These are phyloP conservation scores for Melaleuca alternifolia DNA, from an alignment of 345 rosid species.

Conservation along the genomic window DNA sequence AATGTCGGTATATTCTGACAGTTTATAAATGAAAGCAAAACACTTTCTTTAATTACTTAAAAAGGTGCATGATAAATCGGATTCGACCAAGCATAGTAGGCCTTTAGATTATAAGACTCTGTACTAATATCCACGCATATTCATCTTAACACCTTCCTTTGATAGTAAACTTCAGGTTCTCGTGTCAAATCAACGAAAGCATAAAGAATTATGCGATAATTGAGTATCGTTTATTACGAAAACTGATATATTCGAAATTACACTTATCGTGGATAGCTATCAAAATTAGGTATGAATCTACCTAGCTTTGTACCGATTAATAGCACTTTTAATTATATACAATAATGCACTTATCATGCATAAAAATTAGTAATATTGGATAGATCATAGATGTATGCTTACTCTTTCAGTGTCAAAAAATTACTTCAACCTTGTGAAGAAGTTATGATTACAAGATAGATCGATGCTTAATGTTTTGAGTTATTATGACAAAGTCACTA, in stretches of 20 bases:
- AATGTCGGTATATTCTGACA: not conserved
- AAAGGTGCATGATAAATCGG: not conserved
- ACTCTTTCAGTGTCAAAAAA: not conserved
- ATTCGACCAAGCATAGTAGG: not conserved
- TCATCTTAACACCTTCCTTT: not conserved
- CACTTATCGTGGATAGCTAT: not conserved
- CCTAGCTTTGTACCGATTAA: not conserved
- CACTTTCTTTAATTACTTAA: not conserved
- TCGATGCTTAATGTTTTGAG: not conserved
- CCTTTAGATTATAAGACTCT: not conserved
- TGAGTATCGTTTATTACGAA: not conserved
- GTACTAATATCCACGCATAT: not conserved
- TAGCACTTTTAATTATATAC: not conserved
- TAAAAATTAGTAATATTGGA: not conserved
- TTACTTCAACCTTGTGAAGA: not conserved
- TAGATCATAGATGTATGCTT: not conserved
- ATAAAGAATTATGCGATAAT: not conserved
- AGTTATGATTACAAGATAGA: not conserved
- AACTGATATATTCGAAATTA: not conserved
- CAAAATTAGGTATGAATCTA: not conserved
- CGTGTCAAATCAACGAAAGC: not conserved
- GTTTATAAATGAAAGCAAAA: not conserved
- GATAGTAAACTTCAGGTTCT: not conserved
- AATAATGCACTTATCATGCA: not conserved
- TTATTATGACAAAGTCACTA: not conserved